Base-by-base conservation (phyloP, 176 grass and related monocot species). In the Phyllostachys edulis region DNA sequence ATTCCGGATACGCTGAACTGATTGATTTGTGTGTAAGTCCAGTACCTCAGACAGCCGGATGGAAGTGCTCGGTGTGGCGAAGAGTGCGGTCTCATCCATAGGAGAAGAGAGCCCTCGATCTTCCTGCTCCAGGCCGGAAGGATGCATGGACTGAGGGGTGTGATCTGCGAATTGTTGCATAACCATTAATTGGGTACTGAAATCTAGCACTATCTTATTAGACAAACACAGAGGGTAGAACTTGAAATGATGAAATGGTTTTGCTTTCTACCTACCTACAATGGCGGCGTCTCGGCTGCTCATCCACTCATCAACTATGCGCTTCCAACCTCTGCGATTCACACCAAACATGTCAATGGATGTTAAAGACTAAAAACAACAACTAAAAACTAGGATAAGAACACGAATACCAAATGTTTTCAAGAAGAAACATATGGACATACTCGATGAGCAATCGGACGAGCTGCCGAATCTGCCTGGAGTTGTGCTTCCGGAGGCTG, bases 261-360 rank as follows among this genome's bases (percentile, higher is more conserved):
- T 41, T 47, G 76, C 69, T 85, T 50, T 63, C 29, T 67, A 73
- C 88, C 49, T 81, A 92, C 93, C 90, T 73, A 91, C 85, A 81
- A 92, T 87, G 49, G 90, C 65, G 49, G 88, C 65, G 34, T 89
- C 85, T 18, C 79, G 70, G 72, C 74, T 84, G 68, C 77, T 89
- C 75, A 90, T 89, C 88, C 90, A 94, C 85, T 90, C 82, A 18
- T 94, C 90, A 52, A 92, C 90, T 87, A 89, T 90, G 79, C 54
- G 79, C 79, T 94, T 94, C 93, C 93, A 94, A 73, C 85, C 82
- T 76, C 93, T 94, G 82, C n/a, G 16, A 74, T 66, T 72, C 86
- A 82, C 74, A 62, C 73, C 51, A 63, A 88, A 62, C 44, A 76
- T 61, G 83, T 60, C 67, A 90, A 42, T 1, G 16, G 56, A 76